A percentile compares a stretch with the other conserved stretches of the same genome.
These are phyloP conservation scores for Exophiala aquamarina DNA, from an alignment of 2,329 filamentous ascomycete genomes.

Conservation along the genomic window DNA sequence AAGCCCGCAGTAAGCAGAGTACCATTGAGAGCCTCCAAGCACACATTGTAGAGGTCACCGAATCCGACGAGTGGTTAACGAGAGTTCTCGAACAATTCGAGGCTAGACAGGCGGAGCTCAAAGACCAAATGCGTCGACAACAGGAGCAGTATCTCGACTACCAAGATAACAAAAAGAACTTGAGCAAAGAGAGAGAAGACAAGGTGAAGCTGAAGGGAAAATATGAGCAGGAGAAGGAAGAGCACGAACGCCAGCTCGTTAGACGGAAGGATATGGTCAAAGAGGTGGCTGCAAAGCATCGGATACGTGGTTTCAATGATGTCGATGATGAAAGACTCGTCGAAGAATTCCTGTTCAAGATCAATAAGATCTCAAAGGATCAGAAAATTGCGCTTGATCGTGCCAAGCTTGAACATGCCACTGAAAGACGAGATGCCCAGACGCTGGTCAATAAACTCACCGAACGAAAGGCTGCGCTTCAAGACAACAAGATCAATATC, in stretches of 20 bases:
- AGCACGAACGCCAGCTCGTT: constrained; percentile 76
- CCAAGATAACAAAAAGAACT: constrained; percentile 45
- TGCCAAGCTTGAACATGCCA: constrained; percentile 69
- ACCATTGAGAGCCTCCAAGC: constrained; percentile 69
- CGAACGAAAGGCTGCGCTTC: constrained; percentile 68
- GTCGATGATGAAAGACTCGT: constrained; percentile 74
- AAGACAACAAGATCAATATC: constrained; percentile 71
- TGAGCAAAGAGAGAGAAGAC: constrained; percentile 20
- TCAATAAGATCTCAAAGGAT: constrained; percentile 72
- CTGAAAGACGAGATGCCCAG: constrained; percentile 74
- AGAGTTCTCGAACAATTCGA: constrained; percentile 75
- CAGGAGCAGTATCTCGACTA: constrained; percentile 66
- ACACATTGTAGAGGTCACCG: constrained; percentile 73
- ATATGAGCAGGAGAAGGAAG: constrained; percentile 80
- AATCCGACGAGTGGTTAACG: constrained; percentile 75
- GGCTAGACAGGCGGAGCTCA: constrained; percentile 66
- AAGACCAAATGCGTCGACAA: constrained; percentile 62
- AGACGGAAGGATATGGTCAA: constrained; percentile 72
- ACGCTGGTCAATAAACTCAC: constrained; percentile 70
- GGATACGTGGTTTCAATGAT: constrained; percentile 80
- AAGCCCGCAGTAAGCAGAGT: constrained; percentile 68
- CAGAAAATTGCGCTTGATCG: constrained; percentile 77
- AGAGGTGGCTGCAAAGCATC: constrained; percentile 72
- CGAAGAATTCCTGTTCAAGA: constrained; percentile 71
- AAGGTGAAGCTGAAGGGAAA: constrained; percentile 63